These are phyloP conservation scores for Sugiyamaella qingdaonensis DNA, from an alignment of 805 yeast species.

Conservation along the genomic window DNA sequence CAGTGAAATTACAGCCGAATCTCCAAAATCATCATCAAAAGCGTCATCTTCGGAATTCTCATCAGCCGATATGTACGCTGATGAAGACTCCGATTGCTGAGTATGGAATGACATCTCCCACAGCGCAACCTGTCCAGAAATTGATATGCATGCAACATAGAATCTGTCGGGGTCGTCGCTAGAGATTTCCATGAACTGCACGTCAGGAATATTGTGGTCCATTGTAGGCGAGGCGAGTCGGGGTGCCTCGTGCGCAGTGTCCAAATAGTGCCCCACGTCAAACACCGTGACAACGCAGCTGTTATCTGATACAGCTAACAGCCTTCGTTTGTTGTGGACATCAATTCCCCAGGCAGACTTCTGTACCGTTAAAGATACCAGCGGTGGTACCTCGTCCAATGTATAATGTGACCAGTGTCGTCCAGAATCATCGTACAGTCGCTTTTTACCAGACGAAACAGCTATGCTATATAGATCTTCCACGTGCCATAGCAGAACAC, in stretches of 20 bases:
- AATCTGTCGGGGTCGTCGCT: conserved; percentile 17
- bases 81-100: not conserved
- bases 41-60: not conserved
- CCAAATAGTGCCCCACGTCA: conserved; percentile 22
- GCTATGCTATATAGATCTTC: conserved; percentile 32
- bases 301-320: conserved; percentile 53
- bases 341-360: conserved; percentile 63
- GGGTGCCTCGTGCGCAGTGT: conserved; percentile 10
- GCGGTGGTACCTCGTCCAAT: conserved; percentile 21
- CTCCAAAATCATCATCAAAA: not conserved
- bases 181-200: conserved; percentile 35
- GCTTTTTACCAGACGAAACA: conserved; percentile 30
- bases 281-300: conserved; percentile 40
- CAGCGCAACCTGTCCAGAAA: conserved; percentile 37
- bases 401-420: not conserved
- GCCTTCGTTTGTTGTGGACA: conserved; percentile 32
- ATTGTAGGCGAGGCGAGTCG: conserved; percentile 36
- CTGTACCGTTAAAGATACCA: not conserved
- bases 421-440: conserved; percentile 24
- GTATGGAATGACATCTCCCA: conserved; percentile 18
- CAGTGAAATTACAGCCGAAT: not conserved
- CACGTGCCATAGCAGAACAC: conserved; percentile 36
- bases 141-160: conserved; percentile 41
- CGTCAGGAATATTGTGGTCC: conserved; percentile 54
- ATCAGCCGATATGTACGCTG: not conserved